A percentile compares a stretch with the other conserved stretches of the same genome.
Evolutionary conservation across 495 filamentous ascomycete species (phyloP).

Genomic region (Penicillium salamii): DNA sequence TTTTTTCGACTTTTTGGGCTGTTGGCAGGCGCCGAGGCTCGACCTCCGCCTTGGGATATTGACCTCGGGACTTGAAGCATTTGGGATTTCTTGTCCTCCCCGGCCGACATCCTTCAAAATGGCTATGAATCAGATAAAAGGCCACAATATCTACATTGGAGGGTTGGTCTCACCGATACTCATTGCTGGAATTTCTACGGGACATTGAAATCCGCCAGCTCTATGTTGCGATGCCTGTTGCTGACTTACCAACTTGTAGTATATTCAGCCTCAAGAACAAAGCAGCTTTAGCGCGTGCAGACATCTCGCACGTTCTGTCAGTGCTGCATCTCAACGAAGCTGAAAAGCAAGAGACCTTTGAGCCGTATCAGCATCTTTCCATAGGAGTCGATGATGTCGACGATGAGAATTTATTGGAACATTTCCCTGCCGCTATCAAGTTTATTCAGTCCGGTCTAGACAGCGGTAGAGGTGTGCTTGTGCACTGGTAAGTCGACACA

Average conservation of each 20-base stretch:
- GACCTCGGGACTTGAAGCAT: too few species aligned
- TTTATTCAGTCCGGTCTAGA: slow-evolving; percentile 81
- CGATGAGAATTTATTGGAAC: slow-evolving; percentile 79
- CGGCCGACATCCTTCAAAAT: slow-evolving; percentile 19
- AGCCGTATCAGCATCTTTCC: slow-evolving; percentile 61
- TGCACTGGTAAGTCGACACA: slow-evolving; percentile 64
- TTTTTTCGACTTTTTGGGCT: slow-evolving; percentile 14
- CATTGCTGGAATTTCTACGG: background rate
- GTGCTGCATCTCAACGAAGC: slow-evolving; percentile 62
- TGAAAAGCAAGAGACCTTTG: slow-evolving; percentile 26
- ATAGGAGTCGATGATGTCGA: slow-evolving; percentile 87
- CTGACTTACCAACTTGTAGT: slow-evolving; percentile 41
- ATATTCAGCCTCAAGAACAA: slow-evolving; percentile 72
- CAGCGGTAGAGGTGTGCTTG: slow-evolving; percentile 62
- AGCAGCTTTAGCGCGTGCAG: slow-evolving; percentile 61
- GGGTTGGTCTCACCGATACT: slow-evolving; percentile 57
- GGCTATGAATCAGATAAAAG: slow-evolving; percentile 57
- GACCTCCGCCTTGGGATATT: slow-evolving; percentile 10
- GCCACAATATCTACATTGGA: slow-evolving; percentile 77
- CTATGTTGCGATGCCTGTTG: background rate
- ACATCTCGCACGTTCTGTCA: slow-evolving; percentile 91
- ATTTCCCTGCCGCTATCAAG: slow-evolving; percentile 69
- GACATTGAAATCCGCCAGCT: background rate
- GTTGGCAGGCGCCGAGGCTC: slow-evolving; percentile 18
- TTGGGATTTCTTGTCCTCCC: background rate